Evolutionary conservation across 257 asterid species (phyloP), one percentile per base, ranked within the genome.

Genomic region (Agastache rugosa): DNA sequence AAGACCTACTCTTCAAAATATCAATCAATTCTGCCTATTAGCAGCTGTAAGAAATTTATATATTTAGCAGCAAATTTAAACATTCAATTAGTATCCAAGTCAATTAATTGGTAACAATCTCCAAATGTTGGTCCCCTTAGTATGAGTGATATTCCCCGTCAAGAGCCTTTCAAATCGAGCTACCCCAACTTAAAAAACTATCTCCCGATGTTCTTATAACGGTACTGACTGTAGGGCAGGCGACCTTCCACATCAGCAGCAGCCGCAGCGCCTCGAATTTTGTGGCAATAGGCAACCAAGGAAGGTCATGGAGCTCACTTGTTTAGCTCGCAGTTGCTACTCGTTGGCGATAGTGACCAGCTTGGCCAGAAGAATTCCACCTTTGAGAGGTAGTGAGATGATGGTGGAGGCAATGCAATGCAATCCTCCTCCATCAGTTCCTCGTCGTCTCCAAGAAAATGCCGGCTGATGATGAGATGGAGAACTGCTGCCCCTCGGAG

Each of bases 281-380:
- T 20, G 27, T 56, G 63, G 61, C 29, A 6, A n/a, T 7, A 51
- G 25, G 58, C 23, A n/a, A 27, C 58, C 27, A 19, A 51, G 58
- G 22, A n/a, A 22, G 61, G 31, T 54, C 31, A 54, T 54, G 61
- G 61, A 54, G 61, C 29, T 19, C 61, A 3, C 31, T 8, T 54
- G 34, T 54, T 34, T 54, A 54, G 61, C 15, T 8, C 4, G 31
- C 61, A 31, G 12, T 29, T 15, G 23, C 45, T 60, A 7, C 27
- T 56, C 60, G 10, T 54, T 63, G 42, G 68, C 10, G 54, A 72
- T 67, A 8, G 22, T 47, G 16, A 63, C 27, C 11, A 81, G 47
- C 19, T 67, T 56, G 17, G 25, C 73, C 9, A 77, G 70, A 65
- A 77, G 70, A 65, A 27, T 58, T 23, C 47, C n/a, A n/a, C 78